phyloP scores from a whole-genome alignment of 2,329 filamentous ascomycete species.

The Dothidotthia symphoricarpi region DNA sequence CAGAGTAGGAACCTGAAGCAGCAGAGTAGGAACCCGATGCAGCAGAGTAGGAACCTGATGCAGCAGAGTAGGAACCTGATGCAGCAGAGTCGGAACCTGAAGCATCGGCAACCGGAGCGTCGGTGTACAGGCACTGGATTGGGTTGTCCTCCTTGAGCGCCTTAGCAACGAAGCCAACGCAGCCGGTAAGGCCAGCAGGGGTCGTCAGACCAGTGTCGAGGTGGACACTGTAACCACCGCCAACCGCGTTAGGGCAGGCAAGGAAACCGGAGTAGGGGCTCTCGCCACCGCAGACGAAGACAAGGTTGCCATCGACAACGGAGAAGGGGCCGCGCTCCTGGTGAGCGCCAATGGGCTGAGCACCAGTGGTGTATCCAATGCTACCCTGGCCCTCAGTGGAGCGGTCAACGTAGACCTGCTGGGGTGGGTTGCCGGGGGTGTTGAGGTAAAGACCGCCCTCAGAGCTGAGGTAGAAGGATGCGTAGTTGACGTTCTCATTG shows the following conservation, averaged over 20 bases:
- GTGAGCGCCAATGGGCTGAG: slow-evolving; percentile 41
- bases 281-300: slow-evolving; percentile 44
- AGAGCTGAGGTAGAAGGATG: slow-evolving; percentile 53
- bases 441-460: slow-evolving; percentile 49
- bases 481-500: slow-evolving; percentile 40
- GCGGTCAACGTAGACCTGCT: slow-evolving; percentile 56
- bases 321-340: slow-evolving; percentile 51
- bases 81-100: too few relatives aligned
- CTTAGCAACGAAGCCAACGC: slow-evolving; percentile 34
- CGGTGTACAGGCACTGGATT: slow-evolving; percentile 24
- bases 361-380: slow-evolving; percentile 54
- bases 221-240: slow-evolving; percentile 41
- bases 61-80: too few relatives aligned
- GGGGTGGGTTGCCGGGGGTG: slow-evolving; percentile 44
- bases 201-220: slow-evolving; percentile 13
- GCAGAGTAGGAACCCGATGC: too few relatives aligned
- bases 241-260: slow-evolving; percentile 53
- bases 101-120: too few relatives aligned
- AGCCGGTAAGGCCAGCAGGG: slow-evolving; percentile 34
- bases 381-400: slow-evolving; percentile 60
- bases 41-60: too few relatives aligned
- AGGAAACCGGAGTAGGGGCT: slow-evolving; percentile 44
- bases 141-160: slow-evolving; percentile 19
- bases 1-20: too few relatives aligned
- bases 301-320: slow-evolving; percentile 45